A percentile compares a stretch with the other conserved stretches of the same genome.
Conservation (phyloP, 352 stramenopile genomes). For the Pythium aristosporum region DNA sequence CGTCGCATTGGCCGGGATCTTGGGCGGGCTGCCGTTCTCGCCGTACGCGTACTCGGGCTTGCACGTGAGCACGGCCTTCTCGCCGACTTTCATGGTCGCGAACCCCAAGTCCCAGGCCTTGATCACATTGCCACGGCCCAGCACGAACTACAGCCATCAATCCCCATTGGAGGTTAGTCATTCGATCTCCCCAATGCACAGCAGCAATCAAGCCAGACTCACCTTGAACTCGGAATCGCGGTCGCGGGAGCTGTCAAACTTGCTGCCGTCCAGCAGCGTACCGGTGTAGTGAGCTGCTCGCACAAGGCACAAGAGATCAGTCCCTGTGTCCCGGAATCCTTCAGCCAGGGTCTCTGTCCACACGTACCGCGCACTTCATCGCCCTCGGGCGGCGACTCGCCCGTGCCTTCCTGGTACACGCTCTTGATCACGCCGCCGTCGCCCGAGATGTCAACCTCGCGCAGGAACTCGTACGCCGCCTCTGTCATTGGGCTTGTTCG, state of each 20-base stretch:
- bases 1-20: slow-evolving; percentile 93
- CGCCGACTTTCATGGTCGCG: slow-evolving; percentile 94
- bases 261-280: slow-evolving; percentile 91
- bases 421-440: slow-evolving; percentile 93
- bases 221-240: slow-evolving; percentile 84
- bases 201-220: not conserved
- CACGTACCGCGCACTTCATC: slow-evolving; percentile 78
- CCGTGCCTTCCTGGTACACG: slow-evolving; percentile 86
- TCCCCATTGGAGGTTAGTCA: not conserved
- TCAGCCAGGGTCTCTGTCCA: not conserved
- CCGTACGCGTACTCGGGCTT: slow-evolving; percentile 94
- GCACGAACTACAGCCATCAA: slow-evolving; percentile 52
- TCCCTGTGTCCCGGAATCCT: not conserved
- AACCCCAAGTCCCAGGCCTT: slow-evolving; percentile 89
- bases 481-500: slow-evolving; percentile 21
- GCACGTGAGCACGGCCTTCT: slow-evolving; percentile 93
- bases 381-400: slow-evolving; percentile 72
- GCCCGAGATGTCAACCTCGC: slow-evolving; percentile 70
- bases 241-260: slow-evolving; percentile 94
- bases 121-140: slow-evolving; percentile 89
- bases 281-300: slow-evolving; percentile 93
- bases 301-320: not conserved
- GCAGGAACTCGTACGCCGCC: slow-evolving; percentile 20
- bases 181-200: not conserved
- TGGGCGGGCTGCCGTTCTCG: slow-evolving; percentile 85